Percentiles rank a stretch among this genome's conserved stretches.
Evolutionary conservation across 176 grass and related monocot species (phyloP).

Genomic region (Phoenix dactylifera): DNA sequence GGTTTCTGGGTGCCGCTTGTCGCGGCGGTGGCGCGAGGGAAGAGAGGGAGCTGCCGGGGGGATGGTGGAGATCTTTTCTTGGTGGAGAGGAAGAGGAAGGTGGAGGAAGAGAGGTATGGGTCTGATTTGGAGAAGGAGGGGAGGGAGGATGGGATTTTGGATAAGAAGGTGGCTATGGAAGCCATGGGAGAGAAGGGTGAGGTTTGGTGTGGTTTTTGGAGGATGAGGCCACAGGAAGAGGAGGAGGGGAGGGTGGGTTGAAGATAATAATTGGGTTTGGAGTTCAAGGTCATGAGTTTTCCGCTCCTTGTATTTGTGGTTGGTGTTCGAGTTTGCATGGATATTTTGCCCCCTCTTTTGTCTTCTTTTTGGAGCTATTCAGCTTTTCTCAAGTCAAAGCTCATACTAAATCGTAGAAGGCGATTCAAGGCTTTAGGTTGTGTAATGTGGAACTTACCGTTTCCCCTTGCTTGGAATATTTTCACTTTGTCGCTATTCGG

Average conservation of each 20-base stretch:
- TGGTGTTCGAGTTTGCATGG: constrained; percentile 7
- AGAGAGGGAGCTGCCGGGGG: constrained; percentile 4
- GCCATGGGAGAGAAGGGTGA: constrained; percentile 13
- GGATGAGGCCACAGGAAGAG: background rate
- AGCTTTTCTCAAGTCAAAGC: no score
- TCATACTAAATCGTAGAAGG: no score
- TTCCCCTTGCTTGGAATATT: no score
- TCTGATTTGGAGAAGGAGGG: constrained; percentile 19
- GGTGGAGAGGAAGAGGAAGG: background rate
- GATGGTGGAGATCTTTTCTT: constrained; percentile 1
- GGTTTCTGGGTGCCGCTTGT: constrained; percentile 24
- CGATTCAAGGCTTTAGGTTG: no score
- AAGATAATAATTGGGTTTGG: background rate
- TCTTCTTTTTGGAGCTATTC: no score
- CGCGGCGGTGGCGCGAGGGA: constrained; percentile 13
- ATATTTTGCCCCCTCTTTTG: constrained; percentile 4
- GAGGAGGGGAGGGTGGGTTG: background rate
- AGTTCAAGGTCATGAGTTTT: background rate
- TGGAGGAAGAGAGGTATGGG: background rate
- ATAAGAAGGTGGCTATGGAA: constrained; percentile 42
- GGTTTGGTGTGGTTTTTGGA: background rate
- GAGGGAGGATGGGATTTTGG: no score
- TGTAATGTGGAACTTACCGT: no score
- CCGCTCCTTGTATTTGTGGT: constrained; percentile 19
- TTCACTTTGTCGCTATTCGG: no score